phyloP scores from a whole-genome alignment of 495 filamentous ascomycete genomes.

The Penicillium simplicissimum region DNA sequence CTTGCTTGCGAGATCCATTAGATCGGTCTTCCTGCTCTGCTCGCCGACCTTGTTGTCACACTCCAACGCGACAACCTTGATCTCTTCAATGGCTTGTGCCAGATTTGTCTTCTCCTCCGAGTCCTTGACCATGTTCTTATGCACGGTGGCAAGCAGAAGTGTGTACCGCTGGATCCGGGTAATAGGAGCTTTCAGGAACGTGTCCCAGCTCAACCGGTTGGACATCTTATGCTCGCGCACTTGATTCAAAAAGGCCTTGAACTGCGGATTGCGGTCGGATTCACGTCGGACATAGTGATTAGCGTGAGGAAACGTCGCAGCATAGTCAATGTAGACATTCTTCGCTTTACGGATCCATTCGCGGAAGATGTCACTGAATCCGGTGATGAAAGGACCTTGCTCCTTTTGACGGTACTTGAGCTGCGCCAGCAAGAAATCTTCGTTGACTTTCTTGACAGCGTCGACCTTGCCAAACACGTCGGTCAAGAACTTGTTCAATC shows the following conservation, averaged over 20 bases:
- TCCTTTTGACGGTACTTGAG: slow-evolving; percentile 97
- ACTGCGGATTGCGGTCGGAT: slow-evolving; percentile 78
- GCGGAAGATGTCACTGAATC: slow-evolving; percentile 96
- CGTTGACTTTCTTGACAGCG: slow-evolving; percentile 85
- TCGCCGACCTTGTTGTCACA: slow-evolving; percentile 95
- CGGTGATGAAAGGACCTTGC: slow-evolving; percentile 90
- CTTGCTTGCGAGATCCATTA: slow-evolving; percentile 81
- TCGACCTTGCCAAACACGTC: slow-evolving; percentile 93
- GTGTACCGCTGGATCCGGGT: slow-evolving; percentile 90
- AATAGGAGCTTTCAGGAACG: slow-evolving; percentile 90
- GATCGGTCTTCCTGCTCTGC: slow-evolving; percentile 85
- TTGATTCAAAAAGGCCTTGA: slow-evolving; percentile 81
- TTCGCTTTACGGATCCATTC: slow-evolving; percentile 98
- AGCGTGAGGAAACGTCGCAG: slow-evolving; percentile 81
- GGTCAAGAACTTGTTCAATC: slow-evolving; percentile 71
- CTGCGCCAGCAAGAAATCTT: slow-evolving; percentile 90
- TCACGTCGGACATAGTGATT: slow-evolving; percentile 83
- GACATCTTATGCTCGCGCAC: slow-evolving; percentile 78
- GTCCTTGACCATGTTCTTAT: slow-evolving; percentile 80
- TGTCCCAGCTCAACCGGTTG: slow-evolving; percentile 87
- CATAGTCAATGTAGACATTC: slow-evolving; percentile 86
- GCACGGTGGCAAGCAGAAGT: slow-evolving; percentile 77
- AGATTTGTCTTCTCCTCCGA: slow-evolving; percentile 90
- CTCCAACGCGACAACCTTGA: slow-evolving; percentile 85
- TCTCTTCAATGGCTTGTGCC: slow-evolving; percentile 87